Evolutionary conservation across 2,329 filamentous ascomycete species (phyloP).

Genomic region (Venturiaceae sp.): DNA sequence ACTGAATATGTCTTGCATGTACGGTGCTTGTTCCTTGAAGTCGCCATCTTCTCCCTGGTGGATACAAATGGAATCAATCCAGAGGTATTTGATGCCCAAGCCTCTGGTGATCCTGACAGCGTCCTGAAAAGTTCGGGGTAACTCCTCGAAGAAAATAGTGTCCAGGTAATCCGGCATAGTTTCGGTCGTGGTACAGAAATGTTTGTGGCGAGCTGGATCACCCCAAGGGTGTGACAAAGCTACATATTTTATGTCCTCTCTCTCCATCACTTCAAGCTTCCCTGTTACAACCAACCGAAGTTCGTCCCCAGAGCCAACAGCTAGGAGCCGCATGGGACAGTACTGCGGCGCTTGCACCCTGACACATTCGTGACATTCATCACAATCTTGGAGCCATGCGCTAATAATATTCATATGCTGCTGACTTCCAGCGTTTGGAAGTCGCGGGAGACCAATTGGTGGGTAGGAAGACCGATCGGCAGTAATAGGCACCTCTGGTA

Average conservation of each 20-base stretch:
- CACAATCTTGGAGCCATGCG: too few relatives aligned
- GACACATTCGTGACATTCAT: too few relatives aligned
- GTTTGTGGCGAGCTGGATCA: background rate
- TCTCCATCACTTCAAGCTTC: background rate
- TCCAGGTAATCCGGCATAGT: background rate
- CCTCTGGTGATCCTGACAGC: constrained; percentile 11
- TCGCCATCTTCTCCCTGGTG: constrained; percentile 13
- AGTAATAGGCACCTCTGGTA: too few relatives aligned
- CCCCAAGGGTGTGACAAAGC: constrained; percentile 15
- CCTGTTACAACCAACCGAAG: background rate
- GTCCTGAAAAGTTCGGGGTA: constrained; percentile 9
- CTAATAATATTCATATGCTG: too few relatives aligned
- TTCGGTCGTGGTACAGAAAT: background rate
- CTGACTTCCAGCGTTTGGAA: too few relatives aligned
- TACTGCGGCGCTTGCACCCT: too few relatives aligned
- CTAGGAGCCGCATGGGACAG: background rate
- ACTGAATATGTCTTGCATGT: constrained; percentile 18
- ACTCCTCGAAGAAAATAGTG: background rate
- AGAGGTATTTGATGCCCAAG: constrained; percentile 11
- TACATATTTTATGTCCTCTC: constrained; percentile 9
- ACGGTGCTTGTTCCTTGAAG: constrained; percentile 13
- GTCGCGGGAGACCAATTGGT: too few relatives aligned
- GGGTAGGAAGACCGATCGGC: too few relatives aligned
- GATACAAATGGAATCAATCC: constrained; percentile 15
- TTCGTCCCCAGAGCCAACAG: background rate